Base-by-base conservation (phyloP, 257 asterid genomes). In the Nyctanthes arbortristis region DNA sequence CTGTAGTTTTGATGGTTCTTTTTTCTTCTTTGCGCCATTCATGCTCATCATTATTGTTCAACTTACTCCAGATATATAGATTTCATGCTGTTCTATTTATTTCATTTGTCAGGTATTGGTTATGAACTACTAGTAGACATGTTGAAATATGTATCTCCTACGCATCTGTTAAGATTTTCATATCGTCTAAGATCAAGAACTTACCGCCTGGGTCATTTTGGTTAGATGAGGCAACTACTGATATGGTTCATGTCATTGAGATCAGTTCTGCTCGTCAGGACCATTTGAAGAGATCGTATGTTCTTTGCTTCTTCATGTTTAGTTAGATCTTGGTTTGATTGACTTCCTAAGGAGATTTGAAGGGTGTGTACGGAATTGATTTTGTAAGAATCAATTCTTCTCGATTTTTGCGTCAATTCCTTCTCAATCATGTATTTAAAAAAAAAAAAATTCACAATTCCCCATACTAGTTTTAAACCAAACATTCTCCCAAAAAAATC, bases 121-220 rank as follows among this genome's bases (percentile, higher is more conserved):
- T 93, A 86, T 59, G 96, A 89, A 68, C 78, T 89, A 73, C 85
- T 93, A 56, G 99, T 91, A 68, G 90, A 78, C 73, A 86, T 93
- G 87, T 64, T 93, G 68, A 87, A 82, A 62, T 73, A 86, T 70
- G 80, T 89, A 56, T 83, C 91, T 77, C 97, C 94, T 14, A 83
- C 93, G 33, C 93, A 89, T 68, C 96, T 93, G 88, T 91, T 65
- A 91, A 91, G 84, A 92, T 93, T 67, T 79, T 75, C 75, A 84
- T 85, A 69, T 78, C 92, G 16, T 82, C 76, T 59, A 77, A 70
- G 81, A 77, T 49, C 43, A 93, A 89, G 86, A 91, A 93, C 79
- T 87, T 93, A 71, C 99, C 99, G 0, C 77, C 78, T 63, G 97
- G 99, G 65, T 82, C 84, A 47, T 93, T 93, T 84, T 93, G 99